A percentile compares a stretch with the other conserved stretches of the same genome.
Evolutionary conservation across 2,329 filamentous ascomycete species (phyloP).

Genomic region (Cercospora janseana): DNA sequence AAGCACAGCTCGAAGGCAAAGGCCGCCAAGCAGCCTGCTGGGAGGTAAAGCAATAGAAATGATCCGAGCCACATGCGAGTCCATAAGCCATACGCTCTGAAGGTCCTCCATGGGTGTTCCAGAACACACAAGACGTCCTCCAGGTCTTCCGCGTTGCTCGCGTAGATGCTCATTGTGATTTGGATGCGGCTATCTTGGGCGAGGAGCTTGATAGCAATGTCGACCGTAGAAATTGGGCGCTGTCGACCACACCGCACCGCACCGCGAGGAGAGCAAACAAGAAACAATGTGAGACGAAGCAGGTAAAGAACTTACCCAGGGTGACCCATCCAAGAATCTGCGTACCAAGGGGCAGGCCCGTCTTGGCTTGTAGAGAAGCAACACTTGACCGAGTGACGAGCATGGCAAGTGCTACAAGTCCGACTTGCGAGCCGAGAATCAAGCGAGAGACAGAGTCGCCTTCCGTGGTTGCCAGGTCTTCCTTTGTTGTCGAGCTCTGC

Average conservation of each 20-base stretch:
- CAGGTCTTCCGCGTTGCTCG: conserved; percentile 9
- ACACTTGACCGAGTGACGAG: conserved; percentile 83
- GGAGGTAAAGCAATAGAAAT: conserved; percentile 19
- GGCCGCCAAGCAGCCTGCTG: conserved; percentile 15
- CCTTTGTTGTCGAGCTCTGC: conserved; percentile 39
- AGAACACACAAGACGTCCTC: conserved; percentile 21
- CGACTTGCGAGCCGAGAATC: conserved; percentile 69
- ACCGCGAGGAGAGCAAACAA: no score
- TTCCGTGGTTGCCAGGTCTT: conserved; percentile 32
- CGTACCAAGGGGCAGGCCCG: conserved; percentile 81
- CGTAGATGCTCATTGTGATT: conserved; percentile 23
- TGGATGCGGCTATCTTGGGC: no score
- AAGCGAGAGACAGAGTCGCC: conserved; percentile 54
- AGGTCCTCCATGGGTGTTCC: conserved; percentile 19
- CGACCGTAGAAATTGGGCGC: no score
- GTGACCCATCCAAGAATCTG: conserved; percentile 83
- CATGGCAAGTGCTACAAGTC: conserved; percentile 76
- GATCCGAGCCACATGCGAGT: conserved; percentile 18
- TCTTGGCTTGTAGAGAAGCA: conserved; percentile 78
- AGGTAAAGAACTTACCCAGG: conserved; percentile 53
- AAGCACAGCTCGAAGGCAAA: conserved; percentile 18
- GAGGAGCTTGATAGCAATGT: no score
- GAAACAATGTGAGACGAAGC: background rate
- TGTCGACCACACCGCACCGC: no score
- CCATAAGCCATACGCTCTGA: conserved; percentile 9